phyloP scores from a whole-genome alignment of 2,329 filamentous ascomycete genomes.

The Trichoderma citrinoviride region DNA sequence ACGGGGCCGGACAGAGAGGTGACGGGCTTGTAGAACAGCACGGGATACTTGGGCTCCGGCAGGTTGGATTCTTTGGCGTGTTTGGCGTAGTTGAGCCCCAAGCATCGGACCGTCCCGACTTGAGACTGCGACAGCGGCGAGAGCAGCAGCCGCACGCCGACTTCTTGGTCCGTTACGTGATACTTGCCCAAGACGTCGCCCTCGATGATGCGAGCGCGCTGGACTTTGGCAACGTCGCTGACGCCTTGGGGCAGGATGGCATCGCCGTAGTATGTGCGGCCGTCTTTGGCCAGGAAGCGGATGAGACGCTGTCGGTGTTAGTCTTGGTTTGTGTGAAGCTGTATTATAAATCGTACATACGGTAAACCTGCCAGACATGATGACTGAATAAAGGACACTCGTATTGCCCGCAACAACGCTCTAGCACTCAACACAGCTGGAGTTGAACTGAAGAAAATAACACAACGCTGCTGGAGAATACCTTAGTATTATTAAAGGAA shows the following conservation, averaged over 20 bases:
- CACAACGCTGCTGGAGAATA: too few relatives aligned
- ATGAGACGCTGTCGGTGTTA: slow-evolving; percentile 61
- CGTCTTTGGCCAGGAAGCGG: slow-evolving; percentile 70
- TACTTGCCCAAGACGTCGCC: slow-evolving; percentile 66
- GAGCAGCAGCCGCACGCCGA: slow-evolving; percentile 56
- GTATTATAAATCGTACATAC: neutral
- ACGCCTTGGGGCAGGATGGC: slow-evolving; percentile 63
- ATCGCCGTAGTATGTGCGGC: slow-evolving; percentile 69
- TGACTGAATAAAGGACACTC: neutral
- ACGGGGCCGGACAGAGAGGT: slow-evolving; percentile 63
- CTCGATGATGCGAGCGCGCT: slow-evolving; percentile 59
- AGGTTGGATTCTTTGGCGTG: slow-evolving; percentile 69
- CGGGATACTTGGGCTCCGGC: slow-evolving; percentile 66
- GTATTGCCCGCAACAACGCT: neutral
- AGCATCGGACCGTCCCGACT: slow-evolving; percentile 64
- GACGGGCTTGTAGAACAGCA: slow-evolving; percentile 64
- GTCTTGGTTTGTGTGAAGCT: neutral
- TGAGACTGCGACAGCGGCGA: slow-evolving; percentile 61
- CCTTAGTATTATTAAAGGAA: neutral
- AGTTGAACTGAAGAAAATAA: too few relatives aligned
- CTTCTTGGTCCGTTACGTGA: slow-evolving; percentile 60
- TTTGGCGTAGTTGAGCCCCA: slow-evolving; percentile 70
- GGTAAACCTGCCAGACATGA: slow-evolving; percentile 18
- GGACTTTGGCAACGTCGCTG: slow-evolving; percentile 59
- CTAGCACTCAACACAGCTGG: too few relatives aligned